Evolutionary conservation across 371 early-diverging fungal species (phyloP).

Genomic region (Zychaea mexicana): DNA sequence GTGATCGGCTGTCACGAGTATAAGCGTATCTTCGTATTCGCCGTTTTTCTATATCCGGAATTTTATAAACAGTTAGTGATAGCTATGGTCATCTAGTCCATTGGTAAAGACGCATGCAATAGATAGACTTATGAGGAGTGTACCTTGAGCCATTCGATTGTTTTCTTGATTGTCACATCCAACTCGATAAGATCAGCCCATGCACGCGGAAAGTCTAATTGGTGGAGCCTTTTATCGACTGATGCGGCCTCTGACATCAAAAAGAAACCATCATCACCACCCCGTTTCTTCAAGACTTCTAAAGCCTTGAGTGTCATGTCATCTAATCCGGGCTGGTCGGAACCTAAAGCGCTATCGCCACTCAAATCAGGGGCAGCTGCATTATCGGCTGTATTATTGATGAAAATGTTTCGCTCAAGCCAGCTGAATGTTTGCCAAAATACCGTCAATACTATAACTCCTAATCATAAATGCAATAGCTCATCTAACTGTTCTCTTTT

Average conservation of each 20-base stretch:
- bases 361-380: conserved; percentile 51
- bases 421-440: conserved; percentile 47
- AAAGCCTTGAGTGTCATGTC: conserved; percentile 71
- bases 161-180: conserved; percentile 67
- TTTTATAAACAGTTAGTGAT: too few species aligned
- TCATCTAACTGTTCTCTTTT: too few species aligned
- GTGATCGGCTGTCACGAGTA: conserved; percentile 71
- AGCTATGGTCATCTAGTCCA: too few species aligned
- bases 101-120: too few species aligned
- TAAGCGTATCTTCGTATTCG: conserved; percentile 64
- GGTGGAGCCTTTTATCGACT: conserved; percentile 70
- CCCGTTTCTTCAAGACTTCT: conserved; percentile 59
- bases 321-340: conserved; percentile 67
- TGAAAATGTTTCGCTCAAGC: conserved; percentile 69
- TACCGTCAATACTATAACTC: too few species aligned
- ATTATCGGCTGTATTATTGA: conserved; percentile 51
- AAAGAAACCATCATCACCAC: conserved; percentile 71
- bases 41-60: conserved; percentile 26
- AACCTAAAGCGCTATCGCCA: conserved; percentile 47
- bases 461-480: too few species aligned
- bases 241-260: conserved; percentile 77
- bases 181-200: conserved; percentile 74
- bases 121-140: too few species aligned
- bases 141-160: conserved; percentile 59
- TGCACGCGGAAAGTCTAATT: conserved; percentile 72